Percentiles rank a stretch among this genome's conserved stretches.
phyloP scores from a whole-genome alignment of 192 early-diverging fungal species.

The Coemansia aciculifera region DNA sequence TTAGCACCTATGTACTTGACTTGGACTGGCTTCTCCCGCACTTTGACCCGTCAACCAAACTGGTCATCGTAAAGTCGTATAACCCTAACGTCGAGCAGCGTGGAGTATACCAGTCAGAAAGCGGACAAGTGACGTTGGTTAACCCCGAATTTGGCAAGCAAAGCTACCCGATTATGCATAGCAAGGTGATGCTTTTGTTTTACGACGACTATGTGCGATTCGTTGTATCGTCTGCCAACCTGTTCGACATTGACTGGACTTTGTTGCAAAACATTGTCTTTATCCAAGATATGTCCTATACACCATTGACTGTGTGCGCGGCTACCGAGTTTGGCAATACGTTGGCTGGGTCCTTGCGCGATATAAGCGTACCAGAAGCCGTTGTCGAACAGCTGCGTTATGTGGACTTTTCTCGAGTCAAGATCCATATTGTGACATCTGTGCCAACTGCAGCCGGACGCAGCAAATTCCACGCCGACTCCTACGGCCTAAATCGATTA shows the following conservation, averaged over 20 bases:
- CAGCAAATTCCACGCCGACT: slow-evolving; percentile 16
- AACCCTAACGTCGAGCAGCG: slow-evolving; percentile 6
- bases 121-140: slow-evolving; percentile 34
- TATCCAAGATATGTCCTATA: slow-evolving; percentile 63
- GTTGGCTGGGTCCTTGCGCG: slow-evolving; percentile 47
- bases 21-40: slow-evolving; percentile 55
- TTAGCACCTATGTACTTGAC: slow-evolving; percentile 60
- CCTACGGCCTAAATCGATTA: slow-evolving; percentile 57
- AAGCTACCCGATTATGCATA: slow-evolving; percentile 59
- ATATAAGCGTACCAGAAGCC: slow-evolving; percentile 56
- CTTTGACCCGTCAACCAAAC: slow-evolving; percentile 30
- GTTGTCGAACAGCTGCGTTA: slow-evolving; percentile 41
- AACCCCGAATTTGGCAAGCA: slow-evolving; percentile 54
- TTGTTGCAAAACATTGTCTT: slow-evolving; percentile 64
- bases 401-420: slow-evolving; percentile 58
- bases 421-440: slow-evolving; percentile 58
- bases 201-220: slow-evolving; percentile 58
- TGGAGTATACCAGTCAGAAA: slow-evolving; percentile 32
- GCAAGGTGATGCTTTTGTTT: slow-evolving; percentile 67
- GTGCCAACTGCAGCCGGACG: slow-evolving; percentile 52
- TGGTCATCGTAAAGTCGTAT: slow-evolving; percentile 37
- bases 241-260: slow-evolving; percentile 60
- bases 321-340: slow-evolving; percentile 53
- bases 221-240: slow-evolving; percentile 62
- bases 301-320: neutral